Evolutionary conservation across 2,329 filamentous ascomycete genomes (phyloP).

Genomic region (Alternaria metachromatica): DNA sequence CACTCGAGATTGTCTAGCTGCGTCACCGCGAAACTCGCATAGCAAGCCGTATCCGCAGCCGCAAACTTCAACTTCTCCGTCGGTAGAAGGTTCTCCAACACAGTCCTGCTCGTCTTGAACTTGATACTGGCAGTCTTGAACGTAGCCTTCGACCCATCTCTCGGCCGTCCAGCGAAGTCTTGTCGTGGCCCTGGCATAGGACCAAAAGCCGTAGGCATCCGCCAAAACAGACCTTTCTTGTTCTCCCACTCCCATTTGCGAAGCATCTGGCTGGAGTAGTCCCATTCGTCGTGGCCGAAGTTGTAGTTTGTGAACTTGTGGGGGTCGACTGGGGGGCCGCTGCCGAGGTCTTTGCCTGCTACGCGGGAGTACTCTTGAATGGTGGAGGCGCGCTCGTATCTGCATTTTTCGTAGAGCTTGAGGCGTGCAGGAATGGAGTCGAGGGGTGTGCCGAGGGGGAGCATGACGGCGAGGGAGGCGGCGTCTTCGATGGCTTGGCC

Average conservation of each 20-base stretch:
- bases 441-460: conserved; percentile 55
- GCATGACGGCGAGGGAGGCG: conserved; percentile 63
- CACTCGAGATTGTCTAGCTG: conserved; percentile 61
- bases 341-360: conserved; percentile 57
- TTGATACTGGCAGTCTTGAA: conserved; percentile 51
- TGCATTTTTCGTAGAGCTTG: conserved; percentile 64
- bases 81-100: conserved; percentile 52
- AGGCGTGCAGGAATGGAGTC: conserved; percentile 63
- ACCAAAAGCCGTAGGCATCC: conserved; percentile 54
- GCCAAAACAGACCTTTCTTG: conserved; percentile 42
- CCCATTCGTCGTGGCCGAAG: conserved; percentile 66
- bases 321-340: conserved; percentile 39
- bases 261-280: conserved; percentile 60
- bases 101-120: conserved; percentile 51
- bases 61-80: conserved; percentile 46
- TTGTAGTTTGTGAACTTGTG: conserved; percentile 58
- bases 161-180: conserved; percentile 27
- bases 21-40: conserved; percentile 49
- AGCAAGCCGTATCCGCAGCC: conserved; percentile 46
- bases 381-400: conserved; percentile 63
- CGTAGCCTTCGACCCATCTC: conserved; percentile 33
- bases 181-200: conserved; percentile 52
- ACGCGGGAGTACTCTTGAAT: conserved; percentile 66
- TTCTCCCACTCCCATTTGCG: conserved; percentile 59
- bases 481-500: conserved; percentile 72